Base-by-base conservation (phyloP, 139 green algal genomes). In the Trebouxia sp. region DNA sequence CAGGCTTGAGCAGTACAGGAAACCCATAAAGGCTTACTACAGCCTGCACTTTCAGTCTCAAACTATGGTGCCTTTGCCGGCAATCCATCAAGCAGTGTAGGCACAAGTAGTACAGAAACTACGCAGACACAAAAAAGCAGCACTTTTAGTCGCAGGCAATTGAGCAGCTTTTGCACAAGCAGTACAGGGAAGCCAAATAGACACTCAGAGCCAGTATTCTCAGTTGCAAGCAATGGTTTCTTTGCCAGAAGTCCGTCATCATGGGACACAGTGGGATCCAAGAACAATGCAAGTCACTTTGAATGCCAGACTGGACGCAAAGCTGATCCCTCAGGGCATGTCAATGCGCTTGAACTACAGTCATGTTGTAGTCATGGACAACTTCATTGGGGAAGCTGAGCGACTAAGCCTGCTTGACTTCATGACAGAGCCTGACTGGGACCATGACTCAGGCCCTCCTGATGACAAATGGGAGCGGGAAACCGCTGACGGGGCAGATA, bases 281-380 rank as follows among this genome's bases (percentile, higher is more conserved):
- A 53, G 45, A 14, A 17, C 39, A 14, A 35, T 50, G 0, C 42
- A 80, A 12, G 55, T 92, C 1, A 84, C 89, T 0, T 37, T 96
- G 3, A 93, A 95, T 55, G 30, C 90, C 1, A 81, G 80, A 3
- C 79, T 95, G 5, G 93, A 97, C 45, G 93, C 81, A 14, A 90
- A 86, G 79, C 92, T 97, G 15, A 90, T 95, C 4, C 93, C 92
- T 3, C 51, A 77, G 0, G 45, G 67, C 1, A 65, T 82, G 8
- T 83, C 79, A 8, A 84, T 82, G 0, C 67, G 87, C 3, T 50
- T 93, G 15, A 80, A 67, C 22, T 93, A 82, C 75, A 83, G 82
- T 5, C 86, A 91, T 38, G 37, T 92, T 17, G 83, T 93, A 14
- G 91, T 93, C 5, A 53, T 95, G 12, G 89, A 95, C 55, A 76